Percentiles rank a stretch among this genome's conserved stretches.
Evolutionary conservation across 2,329 filamentous ascomycete genomes (phyloP).

Genomic region (Clonostachys chloroleuca): DNA sequence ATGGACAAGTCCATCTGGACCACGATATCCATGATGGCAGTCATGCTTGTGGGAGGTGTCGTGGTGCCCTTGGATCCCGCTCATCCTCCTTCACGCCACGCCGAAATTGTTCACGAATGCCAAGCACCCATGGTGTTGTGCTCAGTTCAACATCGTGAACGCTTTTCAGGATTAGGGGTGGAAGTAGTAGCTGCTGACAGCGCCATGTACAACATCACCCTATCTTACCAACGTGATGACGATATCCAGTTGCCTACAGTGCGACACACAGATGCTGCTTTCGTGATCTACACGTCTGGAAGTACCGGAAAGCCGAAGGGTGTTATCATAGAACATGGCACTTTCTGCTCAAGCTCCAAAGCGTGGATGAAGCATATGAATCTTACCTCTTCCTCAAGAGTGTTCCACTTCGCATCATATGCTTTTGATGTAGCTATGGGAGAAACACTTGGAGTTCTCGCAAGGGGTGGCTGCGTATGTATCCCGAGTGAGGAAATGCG

Average conservation of each 20-base stretch:
- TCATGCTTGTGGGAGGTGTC: slow-evolving; percentile 18
- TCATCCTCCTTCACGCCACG: slow-evolving; percentile 3
- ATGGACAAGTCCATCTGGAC: slow-evolving; percentile 30
- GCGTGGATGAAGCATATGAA: slow-evolving; percentile 1
- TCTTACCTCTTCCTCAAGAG: slow-evolving; percentile 2
- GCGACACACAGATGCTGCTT: not conserved
- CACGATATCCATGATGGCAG: slow-evolving; percentile 20
- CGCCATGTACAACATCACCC: too few relatives aligned
- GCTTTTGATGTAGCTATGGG: slow-evolving; percentile 6
- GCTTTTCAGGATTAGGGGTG: too few relatives aligned
- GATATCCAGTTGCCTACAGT: slow-evolving; percentile 1
- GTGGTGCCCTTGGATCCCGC: slow-evolving; percentile 18
- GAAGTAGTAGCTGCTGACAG: too few relatives aligned
- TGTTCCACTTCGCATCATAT: slow-evolving; percentile 4
- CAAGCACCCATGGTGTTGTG: slow-evolving; percentile 1
- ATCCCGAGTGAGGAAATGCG: slow-evolving; percentile 8
- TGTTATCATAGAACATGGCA: slow-evolving; percentile 9
- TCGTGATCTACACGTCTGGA: slow-evolving; percentile 1
- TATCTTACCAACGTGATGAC: too few relatives aligned
- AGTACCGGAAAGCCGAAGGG: slow-evolving; percentile 14
- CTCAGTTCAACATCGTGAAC: not conserved
- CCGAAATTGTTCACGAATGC: too few relatives aligned
- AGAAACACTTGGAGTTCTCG: slow-evolving; percentile 3
- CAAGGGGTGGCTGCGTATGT: slow-evolving; percentile 6
- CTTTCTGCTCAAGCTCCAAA: slow-evolving; percentile 9